Base-by-base conservation (phyloP, 2,329 filamentous ascomycete genomes). In the Hypoxylon sp. region DNA sequence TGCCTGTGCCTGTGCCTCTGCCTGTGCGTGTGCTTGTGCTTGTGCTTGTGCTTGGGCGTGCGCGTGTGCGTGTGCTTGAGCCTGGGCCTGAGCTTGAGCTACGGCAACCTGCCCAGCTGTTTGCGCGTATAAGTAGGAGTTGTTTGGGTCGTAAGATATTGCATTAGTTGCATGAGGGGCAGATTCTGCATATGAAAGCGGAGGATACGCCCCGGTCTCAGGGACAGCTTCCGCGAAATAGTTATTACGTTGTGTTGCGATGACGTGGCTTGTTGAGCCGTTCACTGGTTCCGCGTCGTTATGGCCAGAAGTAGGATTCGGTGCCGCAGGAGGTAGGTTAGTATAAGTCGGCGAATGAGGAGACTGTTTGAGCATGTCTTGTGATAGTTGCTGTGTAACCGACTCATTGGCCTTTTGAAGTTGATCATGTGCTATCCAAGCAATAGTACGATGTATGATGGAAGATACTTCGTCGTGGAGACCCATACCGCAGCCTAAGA, bases 341-440 rank as follows among this genome's bases (percentile, higher is more conserved):
- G 70, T 55, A 62, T 76, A 78, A 42, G 75, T 57, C 44, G 77
- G 74, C 8, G 76, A 73, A 31, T 75, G 75, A 3, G 76, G 73
- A 22, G 77, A 77, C 24, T 74, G 74, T 52, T 78, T 78, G n/a
- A 78, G 54, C 52, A 74, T 73, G 22, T 76, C 74, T 65, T 76
- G 76, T 26, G 75, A 67, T 52, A 76, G 44, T 5, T 72, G 52
- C 19, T 60, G 67, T 37, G 70, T 56, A 44, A 70, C 60, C 17
- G 70, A 52, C 33, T 69, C 52, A 50, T 70, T 72, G 10, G 78
- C 72, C 48, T 80, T 81, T 44, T 78, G 78, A 44, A 75, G 72
- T 80, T 86, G 85, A 58, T 85, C 85, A 55, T 81, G 80, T 62
- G 87, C 83, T 62, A 88, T 88, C 80, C 83, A 85, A 13, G 77